Conservation (phyloP, 23 red algal species). For the Gracilariopsis chorda region DNA sequence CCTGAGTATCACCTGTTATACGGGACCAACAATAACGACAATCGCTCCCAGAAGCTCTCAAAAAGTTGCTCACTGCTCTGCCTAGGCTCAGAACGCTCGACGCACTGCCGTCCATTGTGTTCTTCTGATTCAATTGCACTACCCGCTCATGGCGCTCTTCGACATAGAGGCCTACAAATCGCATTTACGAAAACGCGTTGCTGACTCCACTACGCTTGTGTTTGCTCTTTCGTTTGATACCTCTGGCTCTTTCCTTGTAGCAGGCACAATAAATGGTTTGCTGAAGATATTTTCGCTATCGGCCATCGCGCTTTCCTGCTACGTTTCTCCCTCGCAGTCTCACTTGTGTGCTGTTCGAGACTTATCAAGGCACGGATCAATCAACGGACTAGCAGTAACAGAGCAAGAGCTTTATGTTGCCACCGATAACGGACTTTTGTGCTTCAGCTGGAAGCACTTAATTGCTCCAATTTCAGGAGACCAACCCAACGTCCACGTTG, state of each 20-base stretch:
- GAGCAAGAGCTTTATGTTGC: background rate
- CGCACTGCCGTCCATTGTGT: too few relatives aligned
- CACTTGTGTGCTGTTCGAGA: background rate
- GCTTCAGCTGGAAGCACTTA: background rate
- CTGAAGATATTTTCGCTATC: conserved; percentile 1
- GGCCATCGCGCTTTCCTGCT: conserved; percentile 3
- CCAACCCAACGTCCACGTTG: background rate
- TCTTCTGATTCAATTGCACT: too few relatives aligned
- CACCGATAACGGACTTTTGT: conserved; percentile 2
- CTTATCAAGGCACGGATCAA: conserved; percentile 9
- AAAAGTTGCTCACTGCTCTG: too few relatives aligned
- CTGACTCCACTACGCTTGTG: conserved; percentile 17
- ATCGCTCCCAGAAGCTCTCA: too few relatives aligned
- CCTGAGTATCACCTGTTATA: too few relatives aligned
- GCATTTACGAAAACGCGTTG: background rate
- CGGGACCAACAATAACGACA: too few relatives aligned
- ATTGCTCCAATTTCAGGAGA: background rate
- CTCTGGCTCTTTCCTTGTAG: background rate
- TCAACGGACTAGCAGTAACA: conserved; percentile 4
- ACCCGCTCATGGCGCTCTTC: conserved; percentile 28
- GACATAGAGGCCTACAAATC: background rate
- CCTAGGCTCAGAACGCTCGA: too few relatives aligned
- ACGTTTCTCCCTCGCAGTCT: background rate
- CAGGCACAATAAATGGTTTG: conserved; percentile 21
- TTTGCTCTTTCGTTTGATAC: conserved; percentile 23